Conservation (phyloP, 164 flowering plant species). For the Cinnamomum chago region DNA sequence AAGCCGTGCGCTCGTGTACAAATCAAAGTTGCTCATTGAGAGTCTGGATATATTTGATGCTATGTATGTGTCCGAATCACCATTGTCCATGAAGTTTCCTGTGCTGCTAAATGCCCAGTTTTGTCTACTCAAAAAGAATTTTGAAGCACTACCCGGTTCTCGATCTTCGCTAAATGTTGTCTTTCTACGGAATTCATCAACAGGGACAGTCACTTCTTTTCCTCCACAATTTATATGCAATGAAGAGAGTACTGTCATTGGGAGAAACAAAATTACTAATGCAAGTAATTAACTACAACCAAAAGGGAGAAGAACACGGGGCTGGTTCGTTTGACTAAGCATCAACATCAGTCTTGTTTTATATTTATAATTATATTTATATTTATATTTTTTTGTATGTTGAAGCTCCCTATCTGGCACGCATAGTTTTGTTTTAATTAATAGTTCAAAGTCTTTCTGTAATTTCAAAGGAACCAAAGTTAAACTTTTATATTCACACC, state of each 20-base stretch:
- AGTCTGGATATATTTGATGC: slow-evolving; percentile 23
- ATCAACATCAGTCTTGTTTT: not conserved
- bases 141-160: slow-evolving; percentile 45
- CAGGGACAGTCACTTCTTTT: slow-evolving; percentile 21
- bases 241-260: slow-evolving; percentile 41
- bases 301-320: not conserved
- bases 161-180: slow-evolving; percentile 47
- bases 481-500: no score
- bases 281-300: slow-evolving; percentile 14
- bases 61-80: slow-evolving; percentile 18
- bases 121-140: slow-evolving; percentile 18
- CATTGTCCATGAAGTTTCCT: slow-evolving; percentile 47
- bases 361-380: no score
- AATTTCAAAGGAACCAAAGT: no score
- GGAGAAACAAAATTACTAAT: not conserved
- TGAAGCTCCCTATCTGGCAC: no score
- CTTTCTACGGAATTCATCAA: slow-evolving; percentile 14
- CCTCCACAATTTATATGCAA: slow-evolving; percentile 80
- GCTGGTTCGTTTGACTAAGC: not conserved
- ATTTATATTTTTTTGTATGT: no score
- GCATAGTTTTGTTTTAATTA: no score
- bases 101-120: slow-evolving; percentile 69
- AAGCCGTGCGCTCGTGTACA: slow-evolving; percentile 47
- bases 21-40: slow-evolving; percentile 7
- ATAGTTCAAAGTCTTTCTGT: no score